Conservation (phyloP, 305 asterid genomes). For the Vinca major region DNA sequence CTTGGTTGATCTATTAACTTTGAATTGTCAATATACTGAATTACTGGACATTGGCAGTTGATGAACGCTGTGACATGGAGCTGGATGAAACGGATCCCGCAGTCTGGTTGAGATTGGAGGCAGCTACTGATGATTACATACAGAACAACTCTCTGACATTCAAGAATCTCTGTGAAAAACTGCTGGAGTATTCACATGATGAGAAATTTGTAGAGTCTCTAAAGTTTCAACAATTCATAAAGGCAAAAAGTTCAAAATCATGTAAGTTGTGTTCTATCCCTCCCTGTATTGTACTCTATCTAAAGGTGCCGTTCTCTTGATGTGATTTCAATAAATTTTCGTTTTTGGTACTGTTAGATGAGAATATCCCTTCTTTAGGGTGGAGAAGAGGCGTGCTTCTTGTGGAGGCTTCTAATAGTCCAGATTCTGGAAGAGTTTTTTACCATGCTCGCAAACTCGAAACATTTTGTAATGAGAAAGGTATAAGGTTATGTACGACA, state of each 20-base stretch:
- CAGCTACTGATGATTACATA: slow-evolving; percentile 80
- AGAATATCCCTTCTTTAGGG: slow-evolving; percentile 68
- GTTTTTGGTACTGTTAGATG: slow-evolving; percentile 33
- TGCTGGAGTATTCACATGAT: slow-evolving; percentile 68
- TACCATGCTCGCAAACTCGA: slow-evolving; percentile 90
- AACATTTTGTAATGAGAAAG: slow-evolving; percentile 63
- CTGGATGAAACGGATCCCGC: slow-evolving; percentile 97
- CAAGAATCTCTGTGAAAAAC: slow-evolving; percentile 67
- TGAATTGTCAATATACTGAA: background rate
- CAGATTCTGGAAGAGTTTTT: slow-evolving; percentile 89
- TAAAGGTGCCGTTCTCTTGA: background rate
- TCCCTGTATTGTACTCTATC: slow-evolving; percentile 15
- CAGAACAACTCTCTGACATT: slow-evolving; percentile 50
- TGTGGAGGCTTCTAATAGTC: slow-evolving; percentile 89
- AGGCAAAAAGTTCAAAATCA: slow-evolving; percentile 42
- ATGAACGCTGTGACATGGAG: slow-evolving; percentile 98
- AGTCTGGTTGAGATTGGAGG: slow-evolving; percentile 78
- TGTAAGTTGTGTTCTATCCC: slow-evolving; percentile 17
- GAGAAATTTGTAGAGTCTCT: slow-evolving; percentile 52
- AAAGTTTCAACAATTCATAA: slow-evolving; percentile 49
- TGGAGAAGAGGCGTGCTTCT: slow-evolving; percentile 92
- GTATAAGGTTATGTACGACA: slow-evolving; percentile 53
- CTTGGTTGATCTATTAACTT: slow-evolving; percentile 3
- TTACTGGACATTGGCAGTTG: slow-evolving; percentile 43
- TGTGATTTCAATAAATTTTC: slow-evolving; percentile 14